phyloP scores from a whole-genome alignment of 257 asterid genomes.

The Phtheirospermum japonicum region DNA sequence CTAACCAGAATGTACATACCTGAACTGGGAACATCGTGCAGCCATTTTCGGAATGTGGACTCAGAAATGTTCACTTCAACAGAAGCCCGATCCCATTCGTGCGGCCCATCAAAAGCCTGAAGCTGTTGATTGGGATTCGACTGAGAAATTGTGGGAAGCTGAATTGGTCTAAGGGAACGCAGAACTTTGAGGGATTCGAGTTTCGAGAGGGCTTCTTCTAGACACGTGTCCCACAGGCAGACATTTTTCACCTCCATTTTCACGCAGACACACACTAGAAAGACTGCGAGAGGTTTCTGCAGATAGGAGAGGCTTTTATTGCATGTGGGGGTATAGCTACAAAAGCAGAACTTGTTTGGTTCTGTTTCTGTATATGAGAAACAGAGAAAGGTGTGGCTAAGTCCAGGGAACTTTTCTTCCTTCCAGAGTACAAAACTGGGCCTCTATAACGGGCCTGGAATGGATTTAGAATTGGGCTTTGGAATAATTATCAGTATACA shows the following conservation, averaged over 20 bases:
- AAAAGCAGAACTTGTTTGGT: neutral
- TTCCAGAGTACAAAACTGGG: too few relatives aligned
- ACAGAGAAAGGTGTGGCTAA: too few relatives aligned
- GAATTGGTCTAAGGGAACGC: conserved; percentile 91
- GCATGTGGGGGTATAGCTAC: neutral
- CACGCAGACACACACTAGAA: conserved; percentile 15
- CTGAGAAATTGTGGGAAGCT: conserved; percentile 34
- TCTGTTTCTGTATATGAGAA: too few relatives aligned
- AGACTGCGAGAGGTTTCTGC: neutral
- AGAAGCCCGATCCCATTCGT: conserved; percentile 77
- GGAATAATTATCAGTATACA: too few relatives aligned
- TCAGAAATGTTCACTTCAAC: conserved; percentile 72
- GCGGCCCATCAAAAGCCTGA: conserved; percentile 55
- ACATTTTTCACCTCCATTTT: conserved; percentile 38
- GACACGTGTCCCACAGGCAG: conserved; percentile 61
- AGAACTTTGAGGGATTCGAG: conserved; percentile 59
- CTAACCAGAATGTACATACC: conserved; percentile 36
- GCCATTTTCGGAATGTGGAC: conserved; percentile 78
- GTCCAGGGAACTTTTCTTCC: too few relatives aligned
- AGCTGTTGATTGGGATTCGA: conserved; percentile 21
- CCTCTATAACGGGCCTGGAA: too few relatives aligned
- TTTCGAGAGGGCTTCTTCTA: conserved; percentile 59
- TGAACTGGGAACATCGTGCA: conserved; percentile 70
- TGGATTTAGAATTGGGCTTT: too few relatives aligned
- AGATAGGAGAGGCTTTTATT: neutral